These are phyloP conservation scores for Penicillium waksmanii DNA, from an alignment of 495 filamentous ascomycete genomes.

Conservation along the genomic window DNA sequence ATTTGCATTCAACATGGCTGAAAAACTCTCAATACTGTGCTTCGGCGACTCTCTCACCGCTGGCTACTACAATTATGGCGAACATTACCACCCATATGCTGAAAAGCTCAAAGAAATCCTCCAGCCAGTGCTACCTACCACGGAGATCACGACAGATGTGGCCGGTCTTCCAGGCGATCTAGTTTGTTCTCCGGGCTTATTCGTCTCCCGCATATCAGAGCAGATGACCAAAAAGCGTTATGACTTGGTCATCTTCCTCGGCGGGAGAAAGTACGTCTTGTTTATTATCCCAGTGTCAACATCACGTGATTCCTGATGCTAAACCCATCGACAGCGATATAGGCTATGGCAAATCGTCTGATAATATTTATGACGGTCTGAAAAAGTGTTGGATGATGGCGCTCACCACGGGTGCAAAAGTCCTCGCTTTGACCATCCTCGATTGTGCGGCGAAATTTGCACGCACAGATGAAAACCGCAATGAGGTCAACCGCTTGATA, in stretches of 20 bases:
- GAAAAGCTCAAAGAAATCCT: constrained; percentile 29
- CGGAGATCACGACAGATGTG: constrained; percentile 31
- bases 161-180: constrained; percentile 57
- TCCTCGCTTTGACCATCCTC: constrained; percentile 64
- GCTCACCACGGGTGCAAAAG: constrained; percentile 48
- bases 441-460: constrained; percentile 42
- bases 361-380: constrained; percentile 45
- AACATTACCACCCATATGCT: constrained; percentile 56
- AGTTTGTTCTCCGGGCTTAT: constrained; percentile 46
- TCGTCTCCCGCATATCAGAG: constrained; percentile 46
- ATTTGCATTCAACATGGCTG: constrained; percentile 9
- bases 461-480: constrained; percentile 40
- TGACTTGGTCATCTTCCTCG: constrained; percentile 53
- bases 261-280: constrained; percentile 59
- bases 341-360: constrained; percentile 31
- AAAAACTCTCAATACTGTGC: constrained; percentile 52
- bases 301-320: constrained; percentile 3
- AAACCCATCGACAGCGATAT: constrained; percentile 43
- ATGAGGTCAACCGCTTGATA: constrained; percentile 57
- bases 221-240: constrained; percentile 38
- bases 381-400: constrained; percentile 51
- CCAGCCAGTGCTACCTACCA: constrained; percentile 13
- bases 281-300: neutral
- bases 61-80: constrained; percentile 53
- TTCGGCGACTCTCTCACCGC: constrained; percentile 67